Evolutionary conservation across 805 yeast species (phyloP), one percentile per base, ranked within the genome.

Genomic region (Hanseniaspora thailandica): DNA sequence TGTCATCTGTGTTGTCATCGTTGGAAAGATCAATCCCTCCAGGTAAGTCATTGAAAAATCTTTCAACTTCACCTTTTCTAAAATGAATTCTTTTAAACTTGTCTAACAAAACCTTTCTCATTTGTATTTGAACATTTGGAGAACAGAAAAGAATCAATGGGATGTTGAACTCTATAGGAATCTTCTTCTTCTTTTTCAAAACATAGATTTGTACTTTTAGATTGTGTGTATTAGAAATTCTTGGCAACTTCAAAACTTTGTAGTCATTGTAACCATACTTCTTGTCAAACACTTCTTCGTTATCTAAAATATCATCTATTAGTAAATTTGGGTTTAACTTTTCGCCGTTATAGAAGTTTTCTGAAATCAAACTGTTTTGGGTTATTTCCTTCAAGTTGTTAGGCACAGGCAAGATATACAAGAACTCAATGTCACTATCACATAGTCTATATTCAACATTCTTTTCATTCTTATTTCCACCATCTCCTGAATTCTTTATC

Each of bases 101-200:
- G 56, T 71, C 75, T 47, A 69, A 59, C 13, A 69, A 56, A 8
- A 71, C 69, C 45, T 60, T 61, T 25, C 74, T 60, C 10, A 74
- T 74, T 25, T 64, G 58, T 56, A 88, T 75, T 1, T 82, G 74
- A 5, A 86, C 82, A 60, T 82, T 82, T 2, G 97, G 96, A 19
- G 81, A 75, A 15, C 86, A 77, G 65, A 78, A 84, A 20, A 85
- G 63, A 31, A 73, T 74, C 4, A 89, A 74, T 0, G 97, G 97
- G 47, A 90, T 68, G 5, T 90, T 82, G 52, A 90, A 72, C 66
- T 89, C 97, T 9, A 95, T 82, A 3, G 80, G 80, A 62, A 85
- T 93, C 5, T 89, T 89, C 59, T 82, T 78, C 62, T 84, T 85
- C 40, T 30, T 33, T 5, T n/a, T 17, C 17, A 48, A 45, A 5